Evolutionary conservation across 2,329 filamentous ascomycete species (phyloP).

Genomic region (Fusarium tricinctum): DNA sequence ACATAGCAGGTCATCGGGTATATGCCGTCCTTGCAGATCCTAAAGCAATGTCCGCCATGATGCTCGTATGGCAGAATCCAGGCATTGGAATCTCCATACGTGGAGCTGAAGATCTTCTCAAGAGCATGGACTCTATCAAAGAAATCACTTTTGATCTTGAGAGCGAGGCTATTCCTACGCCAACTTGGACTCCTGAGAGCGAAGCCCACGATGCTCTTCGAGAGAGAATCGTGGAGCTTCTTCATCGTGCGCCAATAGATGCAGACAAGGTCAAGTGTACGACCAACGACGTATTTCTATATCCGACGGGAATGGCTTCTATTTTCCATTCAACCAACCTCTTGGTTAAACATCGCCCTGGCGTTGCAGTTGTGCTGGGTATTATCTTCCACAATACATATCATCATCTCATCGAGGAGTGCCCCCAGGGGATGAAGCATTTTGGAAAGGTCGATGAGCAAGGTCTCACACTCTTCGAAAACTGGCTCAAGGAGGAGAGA

Average conservation of each 20-base stretch:
- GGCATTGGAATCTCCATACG: conserved; percentile 64
- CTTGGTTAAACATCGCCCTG: conserved; percentile 53
- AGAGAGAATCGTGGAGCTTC: conserved; percentile 58
- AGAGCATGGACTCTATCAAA: conserved; percentile 52
- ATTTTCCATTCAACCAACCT: conserved; percentile 61
- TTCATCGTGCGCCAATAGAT: conserved; percentile 58
- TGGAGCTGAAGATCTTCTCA: conserved; percentile 60
- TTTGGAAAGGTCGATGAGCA: conserved; percentile 60
- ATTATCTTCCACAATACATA: conserved; percentile 66
- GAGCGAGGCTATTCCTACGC: conserved; percentile 44
- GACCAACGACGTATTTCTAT: conserved; percentile 64
- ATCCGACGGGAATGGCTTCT: conserved; percentile 67
- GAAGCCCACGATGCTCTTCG: conserved; percentile 57
- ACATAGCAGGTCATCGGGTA: conserved; percentile 59
- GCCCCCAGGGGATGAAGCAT: conserved; percentile 61
- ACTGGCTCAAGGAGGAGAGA: conserved; percentile 59
- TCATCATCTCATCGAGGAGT: conserved; percentile 62
- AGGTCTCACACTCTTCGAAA: conserved; percentile 61
- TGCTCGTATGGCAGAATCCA: conserved; percentile 61
- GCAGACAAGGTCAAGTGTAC: conserved; percentile 45
- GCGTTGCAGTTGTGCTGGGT: conserved; percentile 62
- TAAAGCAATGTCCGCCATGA: conserved; percentile 54
- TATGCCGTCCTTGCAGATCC: conserved; percentile 61
- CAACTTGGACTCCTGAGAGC: conserved; percentile 58
- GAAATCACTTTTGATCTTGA: conserved; percentile 52